Evolutionary conservation across 2,329 filamentous ascomycete genomes (phyloP), one percentile per base, ranked within the genome.

Genomic region (Colletotrichum eleusines): DNA sequence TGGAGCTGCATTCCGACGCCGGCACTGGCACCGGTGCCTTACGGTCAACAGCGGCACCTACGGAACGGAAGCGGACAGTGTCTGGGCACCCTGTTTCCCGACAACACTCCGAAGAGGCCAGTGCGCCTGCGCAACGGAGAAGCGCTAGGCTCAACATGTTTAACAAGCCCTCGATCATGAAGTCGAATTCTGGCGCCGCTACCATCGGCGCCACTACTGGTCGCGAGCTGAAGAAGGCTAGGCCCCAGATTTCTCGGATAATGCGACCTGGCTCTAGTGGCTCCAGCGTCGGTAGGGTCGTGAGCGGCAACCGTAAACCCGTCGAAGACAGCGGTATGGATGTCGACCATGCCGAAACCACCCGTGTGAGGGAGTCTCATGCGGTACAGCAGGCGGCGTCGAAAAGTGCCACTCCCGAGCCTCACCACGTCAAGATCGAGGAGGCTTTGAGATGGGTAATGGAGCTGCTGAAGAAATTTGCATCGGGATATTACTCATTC

Each of bases 241-340:
- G 92, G 76, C 92, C 93, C 73, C 92, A 90, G 4, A 86, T 90
- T 66, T 89, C 89, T 55, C 77, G 91, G 81, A 80, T 91, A 81
- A 76, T 95, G 85, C 86, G 92, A 81, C 81, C 92, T 81, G 84
- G 88, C 77, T 81, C 91, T 18, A 90, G 90, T 71, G 84, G 88
- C 20, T 89, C 92, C 4, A 94, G 88, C 64, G 93, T 97, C 48
- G 94, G 94, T 23, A 89, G 95, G 75, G 93, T 95, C 66, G 94
- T 97, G 54, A 97, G 94, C 79, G 95, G 94, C 28, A 97, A 96
- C 78, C 89, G 95, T 69, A 98, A 96, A 79, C 91, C 91, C 3
- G 73, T 87, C 28, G 88, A 90, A 58, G 88, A 92, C 62, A 89
- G 92, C 71, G 84, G 85, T 48, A 88, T 91, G 83, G 92, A 95